Base-by-base conservation (phyloP, 2,329 filamentous ascomycete species). In the Ophidiomyces ophidiicola region DNA sequence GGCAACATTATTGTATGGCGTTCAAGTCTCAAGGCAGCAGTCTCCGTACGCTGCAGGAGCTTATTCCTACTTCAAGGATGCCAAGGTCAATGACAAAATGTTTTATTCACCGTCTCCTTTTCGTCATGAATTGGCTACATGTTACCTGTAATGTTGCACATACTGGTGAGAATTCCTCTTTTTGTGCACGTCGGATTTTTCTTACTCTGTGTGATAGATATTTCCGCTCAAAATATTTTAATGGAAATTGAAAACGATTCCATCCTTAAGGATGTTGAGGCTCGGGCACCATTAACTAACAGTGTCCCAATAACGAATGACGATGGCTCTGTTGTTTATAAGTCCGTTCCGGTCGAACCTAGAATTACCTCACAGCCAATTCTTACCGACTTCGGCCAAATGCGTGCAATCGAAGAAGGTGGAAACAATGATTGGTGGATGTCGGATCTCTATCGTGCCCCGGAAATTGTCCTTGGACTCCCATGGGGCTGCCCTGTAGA, bases 1-100 rank as follows among this genome's bases (percentile, higher is more conserved):
- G 41, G 7, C 28, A 28, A 4, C 50, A 55, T 46, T 45, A 50
- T n/a, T 55, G 54, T 32, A 50, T 56, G 23, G 47, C 41, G 2
- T 46, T 37, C 1, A 44, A 49, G 18, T 48, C 50, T 12, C 48
- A 54, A 31, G 49, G 52, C n/a, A 32, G 25, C 25, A 52, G 52
- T 37, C 19, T 53, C 32, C 45, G 48, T 28, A 36, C 31, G 14
- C 33, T 54, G 19, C 49, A 50, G 32, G 37, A 44, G 19, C 29
- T 38, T 6, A 50, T 50, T 32, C 38, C 43, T 0, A 36, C 52
- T 21, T 47, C 39, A 17, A 42, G 40, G 14, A 8, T 54, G 12
- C 46, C 48, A 10, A 45, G 34, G 34, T 28, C 38, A 28, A 8
- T 50, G 3, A 33, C 50, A n/a, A 44, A 44, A 28, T 39, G 42